Conservation (phyloP, 108 stramenopile genomes). For the Stephanodiscus minutulus region DNA sequence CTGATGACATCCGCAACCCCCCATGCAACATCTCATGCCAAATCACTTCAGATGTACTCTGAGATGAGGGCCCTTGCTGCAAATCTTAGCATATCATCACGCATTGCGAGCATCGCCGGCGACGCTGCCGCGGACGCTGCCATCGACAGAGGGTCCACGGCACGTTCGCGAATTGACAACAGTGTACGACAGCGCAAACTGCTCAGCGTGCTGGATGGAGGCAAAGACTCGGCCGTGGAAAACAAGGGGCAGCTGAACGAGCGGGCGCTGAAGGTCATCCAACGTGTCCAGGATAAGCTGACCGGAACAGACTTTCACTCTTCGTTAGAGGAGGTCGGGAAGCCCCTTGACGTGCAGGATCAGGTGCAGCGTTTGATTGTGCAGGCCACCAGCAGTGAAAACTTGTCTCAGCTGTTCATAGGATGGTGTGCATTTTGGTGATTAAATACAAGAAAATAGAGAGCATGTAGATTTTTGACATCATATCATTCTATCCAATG, state of each 20-base stretch:
- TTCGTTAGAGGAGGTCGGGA: conserved; percentile 21
- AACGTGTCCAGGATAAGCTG: conserved; percentile 96
- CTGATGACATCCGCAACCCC: conserved; percentile 7
- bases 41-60: conserved; percentile 72
- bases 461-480: background rate
- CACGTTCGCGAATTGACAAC: conserved; percentile 67
- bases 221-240: conserved; percentile 40
- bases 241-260: conserved; percentile 92
- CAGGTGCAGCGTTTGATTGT: conserved; percentile 97
- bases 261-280: conserved; percentile 94
- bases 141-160: conserved; percentile 53
- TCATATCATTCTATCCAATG: no score
- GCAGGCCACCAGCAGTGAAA: conserved; percentile 95
- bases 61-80: conserved; percentile 76
- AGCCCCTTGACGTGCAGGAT: conserved; percentile 73
- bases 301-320: conserved; percentile 95
- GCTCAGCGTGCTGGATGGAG: conserved; percentile 60
- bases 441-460: background rate
- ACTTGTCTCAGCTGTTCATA: conserved; percentile 93
- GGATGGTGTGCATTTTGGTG: conserved; percentile 99
- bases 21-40: conserved; percentile 22
- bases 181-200: conserved; percentile 76
- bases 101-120: conserved; percentile 73
- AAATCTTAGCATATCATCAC: conserved; percentile 59
- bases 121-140: conserved; percentile 33